Base-by-base conservation (phyloP, 2,329 filamentous ascomycete genomes). In the Ilyonectria mors-panacis region DNA sequence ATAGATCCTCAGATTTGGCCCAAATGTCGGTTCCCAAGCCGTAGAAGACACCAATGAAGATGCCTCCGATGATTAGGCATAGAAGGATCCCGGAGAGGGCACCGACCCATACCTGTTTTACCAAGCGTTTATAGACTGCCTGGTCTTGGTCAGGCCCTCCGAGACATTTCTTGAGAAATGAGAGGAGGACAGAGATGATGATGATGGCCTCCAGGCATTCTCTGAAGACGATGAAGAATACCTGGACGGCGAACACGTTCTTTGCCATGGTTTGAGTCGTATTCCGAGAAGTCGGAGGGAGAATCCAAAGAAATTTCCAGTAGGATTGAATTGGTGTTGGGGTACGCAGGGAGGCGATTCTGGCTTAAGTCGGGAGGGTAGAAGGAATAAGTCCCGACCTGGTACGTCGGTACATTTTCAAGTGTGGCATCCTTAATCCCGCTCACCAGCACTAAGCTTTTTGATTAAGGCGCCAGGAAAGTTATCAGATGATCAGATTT, bases 191-290 rank as follows among this genome's bases (percentile, higher is more conserved):
- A 0, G 93, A 94, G 66, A 95, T 88, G 74, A 95, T 92, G 76
- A 96, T 93, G 74, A 87, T 89, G 1, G 91, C 92, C 82, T 96
- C 93, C 56, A 95, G 82, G 50, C 89, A 89, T 82, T 95, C 93
- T 77, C 93, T 89, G 78, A 95, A 95, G 80, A 92, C 90, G 78
- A 96, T 93, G 83, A 96, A 94, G 83, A 95, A 96, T 51, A 95
- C 88, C 69, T 91, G 91, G 12, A 93, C 88, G 67, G 91, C 87
- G 78, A 93, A 93, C 63, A 93, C 89, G 78, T 91, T 87, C 65
- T 86, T 85, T 80, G 89, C 90, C 81, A 86, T 89, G 64, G 62
- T 76, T 30, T 7, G 13, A 48, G 47, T n/a, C 9, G 47, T 17
- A 28, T n/a, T 23, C 26, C 15, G 59, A 37, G 15, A 45, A 17